Conservation (phyloP, 495 filamentous ascomycete species). For the Pseudotulostoma volvatum region DNA sequence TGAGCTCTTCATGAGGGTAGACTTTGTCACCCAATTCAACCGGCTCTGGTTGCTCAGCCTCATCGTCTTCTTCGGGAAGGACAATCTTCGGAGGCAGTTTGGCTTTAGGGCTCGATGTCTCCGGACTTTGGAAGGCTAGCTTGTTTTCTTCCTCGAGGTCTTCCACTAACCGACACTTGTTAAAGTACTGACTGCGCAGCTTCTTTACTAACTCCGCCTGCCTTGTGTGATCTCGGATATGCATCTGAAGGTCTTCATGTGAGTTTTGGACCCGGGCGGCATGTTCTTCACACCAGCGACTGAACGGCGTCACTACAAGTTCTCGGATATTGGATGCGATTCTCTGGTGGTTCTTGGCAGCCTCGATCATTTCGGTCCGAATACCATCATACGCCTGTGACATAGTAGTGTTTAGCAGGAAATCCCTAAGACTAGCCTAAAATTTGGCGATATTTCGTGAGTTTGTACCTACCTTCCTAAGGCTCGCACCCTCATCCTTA, state of each 20-base stretch:
- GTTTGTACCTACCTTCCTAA: conserved; percentile 61
- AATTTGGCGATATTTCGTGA: too few species aligned
- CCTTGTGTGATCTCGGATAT: conserved; percentile 83
- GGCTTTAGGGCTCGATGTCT: conserved; percentile 31
- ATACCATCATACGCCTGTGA: conserved; percentile 85
- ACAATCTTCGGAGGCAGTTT: conserved; percentile 43
- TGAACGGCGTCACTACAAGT: conserved; percentile 83
- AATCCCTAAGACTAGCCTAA: neutral
- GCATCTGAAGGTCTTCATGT: conserved; percentile 76
- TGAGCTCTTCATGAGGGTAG: conserved; percentile 69
- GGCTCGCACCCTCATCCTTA: conserved; percentile 90
- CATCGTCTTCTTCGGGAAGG: conserved; percentile 35
- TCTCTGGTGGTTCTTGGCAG: conserved; percentile 77
- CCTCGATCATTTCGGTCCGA: conserved; percentile 85
- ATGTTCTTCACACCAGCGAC: conserved; percentile 89
- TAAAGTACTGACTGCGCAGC: conserved; percentile 90
- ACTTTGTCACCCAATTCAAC: conserved; percentile 80
- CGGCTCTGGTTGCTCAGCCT: conserved; percentile 54
- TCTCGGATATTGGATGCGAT: conserved; percentile 93
- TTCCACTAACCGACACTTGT: conserved; percentile 91
- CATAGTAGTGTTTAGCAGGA: neutral
- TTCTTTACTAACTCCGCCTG: conserved; percentile 84
- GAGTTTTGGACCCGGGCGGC: conserved; percentile 79
- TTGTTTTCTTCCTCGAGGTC: conserved; percentile 98
- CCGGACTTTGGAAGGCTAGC: conserved; percentile 82